A percentile compares a stretch with the other conserved stretches of the same genome.
phyloP scores from a whole-genome alignment of 2,329 filamentous ascomycete species.

The Exophiala oligosperma region DNA sequence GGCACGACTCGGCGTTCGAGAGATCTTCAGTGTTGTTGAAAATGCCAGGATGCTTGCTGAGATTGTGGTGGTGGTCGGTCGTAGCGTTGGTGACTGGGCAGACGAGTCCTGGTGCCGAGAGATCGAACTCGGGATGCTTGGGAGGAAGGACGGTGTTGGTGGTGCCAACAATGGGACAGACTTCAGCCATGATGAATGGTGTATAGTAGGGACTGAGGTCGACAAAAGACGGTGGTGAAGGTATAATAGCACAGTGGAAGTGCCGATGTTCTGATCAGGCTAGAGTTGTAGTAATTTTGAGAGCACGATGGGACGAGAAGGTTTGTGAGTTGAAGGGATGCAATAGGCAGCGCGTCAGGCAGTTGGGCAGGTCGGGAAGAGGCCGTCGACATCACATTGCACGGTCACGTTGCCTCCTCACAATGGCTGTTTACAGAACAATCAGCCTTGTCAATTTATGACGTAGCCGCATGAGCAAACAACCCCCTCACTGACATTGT shows the following conservation, averaged over 20 bases:
- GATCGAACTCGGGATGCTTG: conserved; percentile 26
- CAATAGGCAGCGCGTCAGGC: too few species aligned
- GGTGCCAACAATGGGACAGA: conserved; percentile 29
- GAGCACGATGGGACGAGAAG: neutral
- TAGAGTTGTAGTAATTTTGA: too few species aligned
- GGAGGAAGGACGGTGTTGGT: conserved; percentile 30
- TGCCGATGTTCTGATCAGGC: neutral
- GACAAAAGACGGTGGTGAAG: neutral
- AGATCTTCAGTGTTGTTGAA: conserved; percentile 16
- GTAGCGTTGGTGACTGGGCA: conserved; percentile 29
- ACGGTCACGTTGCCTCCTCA: too few species aligned
- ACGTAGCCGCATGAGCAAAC: neutral
- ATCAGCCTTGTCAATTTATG: neutral
- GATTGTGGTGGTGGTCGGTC: conserved; percentile 30
- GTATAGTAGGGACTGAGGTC: neutral
- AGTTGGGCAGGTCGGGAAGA: too few species aligned
- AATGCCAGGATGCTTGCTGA: conserved; percentile 27
- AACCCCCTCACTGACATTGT: neutral
- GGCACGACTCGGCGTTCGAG: conserved; percentile 25
- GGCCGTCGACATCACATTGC: too few species aligned
- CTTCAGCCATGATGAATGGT: conserved; percentile 19
- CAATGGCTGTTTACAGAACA: neutral
- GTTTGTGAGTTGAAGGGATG: neutral
- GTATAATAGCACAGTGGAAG: neutral
- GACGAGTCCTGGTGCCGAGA: conserved; percentile 25